phyloP scores from a whole-genome alignment of 2,329 filamentous ascomycete genomes.

The Aphanocladium album region DNA sequence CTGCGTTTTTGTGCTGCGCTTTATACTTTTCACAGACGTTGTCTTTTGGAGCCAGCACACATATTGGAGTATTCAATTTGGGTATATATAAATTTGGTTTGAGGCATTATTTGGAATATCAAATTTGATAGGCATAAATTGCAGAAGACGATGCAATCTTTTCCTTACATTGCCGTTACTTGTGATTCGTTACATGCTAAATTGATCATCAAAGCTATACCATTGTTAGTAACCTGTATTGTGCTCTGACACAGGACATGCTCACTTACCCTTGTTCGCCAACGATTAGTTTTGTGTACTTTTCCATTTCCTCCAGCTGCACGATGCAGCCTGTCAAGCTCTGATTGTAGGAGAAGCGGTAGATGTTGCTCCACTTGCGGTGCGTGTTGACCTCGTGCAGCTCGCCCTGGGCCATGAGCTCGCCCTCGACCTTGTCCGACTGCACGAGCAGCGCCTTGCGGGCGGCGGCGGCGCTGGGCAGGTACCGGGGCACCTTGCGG shows the following conservation, averaged over 20 bases:
- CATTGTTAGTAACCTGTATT: background rate
- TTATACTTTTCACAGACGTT: background rate
- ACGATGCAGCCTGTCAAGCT: slow-evolving; percentile 50
- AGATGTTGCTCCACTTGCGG: slow-evolving; percentile 52
- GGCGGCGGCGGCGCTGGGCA: slow-evolving; percentile 51
- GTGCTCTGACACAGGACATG: background rate
- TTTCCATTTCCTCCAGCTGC: slow-evolving; percentile 49
- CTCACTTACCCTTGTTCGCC: slow-evolving; percentile 47
- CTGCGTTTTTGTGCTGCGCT: background rate
- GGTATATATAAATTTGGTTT: slow-evolving; percentile 7
- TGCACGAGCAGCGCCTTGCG: slow-evolving; percentile 47
- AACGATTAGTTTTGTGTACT: slow-evolving; percentile 53
- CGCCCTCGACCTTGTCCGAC: slow-evolving; percentile 42
- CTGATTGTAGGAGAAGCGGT: slow-evolving; percentile 50
- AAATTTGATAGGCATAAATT: background rate
- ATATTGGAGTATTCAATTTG: slow-evolving; percentile 14
- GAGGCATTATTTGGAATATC: slow-evolving; percentile 12
- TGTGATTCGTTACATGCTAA: slow-evolving; percentile 3
- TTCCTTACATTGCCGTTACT: background rate
- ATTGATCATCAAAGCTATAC: slow-evolving; percentile 12
- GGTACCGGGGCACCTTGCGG: slow-evolving; percentile 47
- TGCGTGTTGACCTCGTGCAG: slow-evolving; percentile 25
- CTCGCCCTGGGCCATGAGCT: slow-evolving; percentile 21
- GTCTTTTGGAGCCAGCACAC: background rate
- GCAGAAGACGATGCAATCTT: background rate